phyloP scores from a whole-genome alignment of 140 eudicot genomes.

The Oenanthe javanica region DNA sequence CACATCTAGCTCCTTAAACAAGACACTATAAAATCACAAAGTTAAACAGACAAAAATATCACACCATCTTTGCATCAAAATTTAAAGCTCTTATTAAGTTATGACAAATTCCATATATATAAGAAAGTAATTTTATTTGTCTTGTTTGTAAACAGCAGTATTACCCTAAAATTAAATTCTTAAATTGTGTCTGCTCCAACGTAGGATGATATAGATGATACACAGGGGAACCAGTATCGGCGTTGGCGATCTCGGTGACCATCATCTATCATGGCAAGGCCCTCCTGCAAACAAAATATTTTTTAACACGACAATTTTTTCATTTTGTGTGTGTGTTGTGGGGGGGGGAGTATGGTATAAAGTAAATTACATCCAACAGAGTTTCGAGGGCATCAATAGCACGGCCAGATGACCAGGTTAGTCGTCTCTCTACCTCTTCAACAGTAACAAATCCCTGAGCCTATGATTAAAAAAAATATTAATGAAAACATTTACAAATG shows the following conservation, averaged over 20 bases:
- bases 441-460: conserved; percentile 91
- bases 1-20: not conserved
- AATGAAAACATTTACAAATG: conserved; percentile 3
- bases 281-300: conserved; percentile 47
- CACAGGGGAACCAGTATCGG: conserved; percentile 95
- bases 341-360: not conserved
- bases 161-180: not conserved
- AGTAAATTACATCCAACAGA: conserved; percentile 58
- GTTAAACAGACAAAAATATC: not conserved
- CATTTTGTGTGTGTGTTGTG: too few species aligned
- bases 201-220: conserved; percentile 76
- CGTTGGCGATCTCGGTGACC: conserved; percentile 14
- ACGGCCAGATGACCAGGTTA: conserved; percentile 88
- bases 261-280: conserved; percentile 98
- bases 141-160: not conserved
- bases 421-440: conserved; percentile 79
- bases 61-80: not conserved
- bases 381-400: conserved; percentile 96
- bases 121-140: not conserved
- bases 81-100: not conserved
- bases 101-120: not conserved
- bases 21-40: not conserved
- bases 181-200: conserved; percentile 37
- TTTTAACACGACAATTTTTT: too few species aligned
- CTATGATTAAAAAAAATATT: conserved; percentile 24